Percentiles rank a stretch among this genome's conserved stretches.
Evolutionary conservation across 2,329 filamentous ascomycete genomes (phyloP).

Genomic region (Dryadomyces quercus-mongolicae): DNA sequence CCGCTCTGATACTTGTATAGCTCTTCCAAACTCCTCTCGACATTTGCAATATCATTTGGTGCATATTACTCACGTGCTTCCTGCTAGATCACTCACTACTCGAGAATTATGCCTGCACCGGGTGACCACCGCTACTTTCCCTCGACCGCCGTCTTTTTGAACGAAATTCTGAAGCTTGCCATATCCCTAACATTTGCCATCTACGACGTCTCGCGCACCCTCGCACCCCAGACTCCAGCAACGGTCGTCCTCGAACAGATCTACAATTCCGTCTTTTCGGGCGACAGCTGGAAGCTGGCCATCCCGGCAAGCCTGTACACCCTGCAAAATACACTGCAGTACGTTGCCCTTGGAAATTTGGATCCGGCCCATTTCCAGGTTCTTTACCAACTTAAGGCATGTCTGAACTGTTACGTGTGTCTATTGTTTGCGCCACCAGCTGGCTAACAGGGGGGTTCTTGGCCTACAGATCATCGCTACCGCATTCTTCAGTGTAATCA

Average conservation of each 20-base stretch:
- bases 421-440: not conserved
- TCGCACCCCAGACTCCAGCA: conserved; percentile 67
- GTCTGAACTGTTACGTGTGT: conserved; percentile 2
- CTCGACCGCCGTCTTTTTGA: conserved; percentile 87
- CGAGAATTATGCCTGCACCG: conserved; percentile 76
- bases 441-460: not conserved
- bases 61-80: not conserved
- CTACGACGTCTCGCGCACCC: conserved; percentile 69
- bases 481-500: conserved; percentile 70
- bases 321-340: conserved; percentile 86
- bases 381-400: conserved; percentile 80
- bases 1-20: conserved; percentile 57
- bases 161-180: conserved; percentile 81
- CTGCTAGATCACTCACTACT: conserved; percentile 61
- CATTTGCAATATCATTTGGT: not conserved
- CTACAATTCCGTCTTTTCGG: conserved; percentile 68
- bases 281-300: conserved; percentile 89
- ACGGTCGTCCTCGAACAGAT: conserved; percentile 72
- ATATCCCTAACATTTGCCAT: conserved; percentile 79
- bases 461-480: conserved; percentile 61
- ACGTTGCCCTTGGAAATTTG: conserved; percentile 80
- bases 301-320: conserved; percentile 84
- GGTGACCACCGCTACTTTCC: conserved; percentile 83
- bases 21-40: not conserved
- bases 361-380: conserved; percentile 91